phyloP scores from a whole-genome alignment of 78 protist genomes.

The Chrysochromulina parva region DNA sequence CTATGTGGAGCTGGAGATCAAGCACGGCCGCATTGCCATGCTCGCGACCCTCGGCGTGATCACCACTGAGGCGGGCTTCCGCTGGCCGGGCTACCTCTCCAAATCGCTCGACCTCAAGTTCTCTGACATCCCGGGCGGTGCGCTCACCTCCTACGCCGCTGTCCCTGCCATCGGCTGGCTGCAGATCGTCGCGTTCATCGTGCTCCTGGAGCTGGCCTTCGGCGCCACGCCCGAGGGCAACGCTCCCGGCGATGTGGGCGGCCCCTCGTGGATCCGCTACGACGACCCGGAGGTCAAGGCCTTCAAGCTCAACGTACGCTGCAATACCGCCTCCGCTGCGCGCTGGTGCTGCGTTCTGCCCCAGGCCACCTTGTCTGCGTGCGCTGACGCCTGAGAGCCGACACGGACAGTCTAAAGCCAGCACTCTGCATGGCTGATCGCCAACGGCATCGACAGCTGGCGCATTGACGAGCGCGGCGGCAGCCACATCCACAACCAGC shows the following conservation, averaged over 20 bases:
- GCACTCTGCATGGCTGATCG: too few species aligned
- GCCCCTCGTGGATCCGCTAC: background rate
- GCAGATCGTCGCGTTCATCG: conserved; percentile 19
- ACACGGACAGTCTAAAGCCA: too few species aligned
- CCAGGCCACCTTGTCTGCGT: too few species aligned
- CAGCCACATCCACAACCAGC: too few species aligned
- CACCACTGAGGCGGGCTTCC: conserved; percentile 26
- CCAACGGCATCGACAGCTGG: too few species aligned
- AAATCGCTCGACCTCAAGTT: conserved; percentile 24
- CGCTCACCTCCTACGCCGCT: background rate
- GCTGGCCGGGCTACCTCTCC: conserved; percentile 20
- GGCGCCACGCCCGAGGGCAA: background rate
- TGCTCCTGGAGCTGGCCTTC: conserved; percentile 18
- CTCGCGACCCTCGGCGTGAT: background rate
- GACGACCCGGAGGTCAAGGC: too few species aligned
- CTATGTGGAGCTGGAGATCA: conserved; percentile 35
- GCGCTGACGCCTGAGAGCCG: too few species aligned
- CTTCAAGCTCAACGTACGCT: too few species aligned
- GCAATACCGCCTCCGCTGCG: too few species aligned
- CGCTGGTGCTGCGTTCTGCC: too few species aligned
- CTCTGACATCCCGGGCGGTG: background rate
- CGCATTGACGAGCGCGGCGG: too few species aligned
- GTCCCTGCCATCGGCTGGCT: conserved; percentile 3
- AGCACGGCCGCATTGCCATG: conserved; percentile 33
- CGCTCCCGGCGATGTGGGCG: background rate